phyloP scores from a whole-genome alignment of 2,329 filamentous ascomycete species.

The Colletotrichum plurivorum region DNA sequence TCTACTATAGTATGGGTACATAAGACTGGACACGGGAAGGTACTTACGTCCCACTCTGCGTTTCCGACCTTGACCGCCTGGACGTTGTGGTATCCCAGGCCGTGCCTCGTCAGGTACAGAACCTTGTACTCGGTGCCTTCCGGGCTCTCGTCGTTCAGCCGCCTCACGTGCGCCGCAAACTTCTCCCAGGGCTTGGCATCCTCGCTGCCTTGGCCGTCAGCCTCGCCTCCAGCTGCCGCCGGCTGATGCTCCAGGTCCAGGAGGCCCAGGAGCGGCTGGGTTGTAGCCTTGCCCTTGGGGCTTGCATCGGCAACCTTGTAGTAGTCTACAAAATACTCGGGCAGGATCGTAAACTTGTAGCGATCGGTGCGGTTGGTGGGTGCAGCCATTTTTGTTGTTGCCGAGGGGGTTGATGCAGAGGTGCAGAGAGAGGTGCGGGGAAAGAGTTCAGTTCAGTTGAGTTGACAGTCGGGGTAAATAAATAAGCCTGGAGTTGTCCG shows the following conservation, averaged over 20 bases:
- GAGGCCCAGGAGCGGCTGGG: slow-evolving; percentile 66
- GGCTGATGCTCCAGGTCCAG: slow-evolving; percentile 52
- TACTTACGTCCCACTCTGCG: slow-evolving; percentile 66
- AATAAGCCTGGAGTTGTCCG: background rate
- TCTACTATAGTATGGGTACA: too few relatives aligned
- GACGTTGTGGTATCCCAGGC: slow-evolving; percentile 64
- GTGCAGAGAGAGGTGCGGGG: background rate
- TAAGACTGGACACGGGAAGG: too few relatives aligned
- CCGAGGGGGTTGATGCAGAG: slow-evolving; percentile 17
- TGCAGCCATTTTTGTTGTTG: slow-evolving; percentile 14
- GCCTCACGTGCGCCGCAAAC: slow-evolving; percentile 61
- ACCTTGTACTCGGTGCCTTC: slow-evolving; percentile 66
- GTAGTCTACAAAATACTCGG: slow-evolving; percentile 24
- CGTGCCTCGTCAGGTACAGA: slow-evolving; percentile 69
- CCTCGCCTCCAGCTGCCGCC: slow-evolving; percentile 52
- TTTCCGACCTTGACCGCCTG: slow-evolving; percentile 71
- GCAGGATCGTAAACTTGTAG: slow-evolving; percentile 32
- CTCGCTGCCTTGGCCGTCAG: slow-evolving; percentile 36
- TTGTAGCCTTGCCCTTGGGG: slow-evolving; percentile 51
- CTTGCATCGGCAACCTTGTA: slow-evolving; percentile 42
- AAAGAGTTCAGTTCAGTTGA: background rate
- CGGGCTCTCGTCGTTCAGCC: slow-evolving; percentile 59
- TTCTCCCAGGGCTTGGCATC: slow-evolving; percentile 65
- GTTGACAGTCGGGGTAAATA: background rate
- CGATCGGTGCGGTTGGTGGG: background rate